These are phyloP conservation scores for Botrytis aclada DNA, from an alignment of 2,329 filamentous ascomycete genomes.

Conservation along the genomic window DNA sequence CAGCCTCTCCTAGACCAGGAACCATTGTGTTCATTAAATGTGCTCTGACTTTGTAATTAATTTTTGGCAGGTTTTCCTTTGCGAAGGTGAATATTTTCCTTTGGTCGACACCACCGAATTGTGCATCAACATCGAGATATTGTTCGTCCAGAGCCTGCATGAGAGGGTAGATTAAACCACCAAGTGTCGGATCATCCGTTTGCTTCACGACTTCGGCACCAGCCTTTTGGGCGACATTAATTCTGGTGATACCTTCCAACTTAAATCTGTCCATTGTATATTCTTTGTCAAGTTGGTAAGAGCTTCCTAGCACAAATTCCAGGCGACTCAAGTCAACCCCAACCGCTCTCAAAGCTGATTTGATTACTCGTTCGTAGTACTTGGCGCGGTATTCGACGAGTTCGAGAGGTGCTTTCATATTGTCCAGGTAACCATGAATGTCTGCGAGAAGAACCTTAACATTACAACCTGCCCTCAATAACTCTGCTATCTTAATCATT, in stretches of 20 bases:
- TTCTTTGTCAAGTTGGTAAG: constrained; percentile 68
- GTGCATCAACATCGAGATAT: constrained; percentile 80
- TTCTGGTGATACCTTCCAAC: constrained; percentile 46
- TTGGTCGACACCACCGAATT: constrained; percentile 86
- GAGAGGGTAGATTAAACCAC: constrained; percentile 76
- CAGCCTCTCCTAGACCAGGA: constrained; percentile 72
- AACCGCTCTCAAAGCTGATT: constrained; percentile 56
- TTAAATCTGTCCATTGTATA: constrained; percentile 91
- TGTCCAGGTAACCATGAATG: constrained; percentile 76
- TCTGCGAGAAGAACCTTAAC: constrained; percentile 70
- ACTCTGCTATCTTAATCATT: constrained; percentile 84
- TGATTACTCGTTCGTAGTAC: constrained; percentile 80
- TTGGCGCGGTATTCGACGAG: constrained; percentile 74
- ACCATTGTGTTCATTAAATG: constrained; percentile 87
- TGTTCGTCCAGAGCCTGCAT: constrained; percentile 50
- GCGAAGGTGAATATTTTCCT: constrained; percentile 86
- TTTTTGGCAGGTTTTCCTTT: constrained; percentile 76
- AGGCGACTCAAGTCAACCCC: constrained; percentile 69
- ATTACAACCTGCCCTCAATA: constrained; percentile 79
- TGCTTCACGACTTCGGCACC: constrained; percentile 86
- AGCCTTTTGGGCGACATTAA: constrained; percentile 68
- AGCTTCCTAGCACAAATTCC: constrained; percentile 78
- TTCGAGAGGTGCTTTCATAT: constrained; percentile 83
- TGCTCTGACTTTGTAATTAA: constrained; percentile 73
- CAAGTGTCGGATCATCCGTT: constrained; percentile 69